Conservation (phyloP, 1,139 yeast genomes). For the Suhomyces terraborum region DNA sequence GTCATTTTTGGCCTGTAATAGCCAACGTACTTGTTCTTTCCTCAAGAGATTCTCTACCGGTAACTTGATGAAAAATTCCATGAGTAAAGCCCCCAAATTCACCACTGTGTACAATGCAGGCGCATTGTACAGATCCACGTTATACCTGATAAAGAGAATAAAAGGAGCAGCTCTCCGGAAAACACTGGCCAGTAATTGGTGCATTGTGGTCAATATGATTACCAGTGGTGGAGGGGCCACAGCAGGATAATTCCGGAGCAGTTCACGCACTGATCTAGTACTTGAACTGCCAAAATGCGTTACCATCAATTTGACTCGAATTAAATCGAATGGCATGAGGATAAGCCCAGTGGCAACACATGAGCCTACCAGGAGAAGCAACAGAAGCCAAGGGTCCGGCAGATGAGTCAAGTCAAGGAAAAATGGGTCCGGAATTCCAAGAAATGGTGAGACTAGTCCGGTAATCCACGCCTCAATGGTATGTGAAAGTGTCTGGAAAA, state of each 20-base stretch:
- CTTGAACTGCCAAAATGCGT: constrained; percentile 46
- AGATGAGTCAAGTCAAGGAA: constrained; percentile 83
- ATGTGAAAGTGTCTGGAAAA: constrained; percentile 71
- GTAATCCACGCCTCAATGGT: constrained; percentile 92
- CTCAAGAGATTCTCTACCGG: constrained; percentile 87
- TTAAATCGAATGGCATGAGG: constrained; percentile 79
- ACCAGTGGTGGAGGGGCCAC: constrained; percentile 56
- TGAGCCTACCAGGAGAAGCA: constrained; percentile 69
- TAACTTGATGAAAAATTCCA: constrained; percentile 72
- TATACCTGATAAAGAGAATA: constrained; percentile 61
- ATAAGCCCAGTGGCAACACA: constrained; percentile 74
- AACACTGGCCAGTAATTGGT: constrained; percentile 62
- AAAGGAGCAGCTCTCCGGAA: constrained; percentile 76
- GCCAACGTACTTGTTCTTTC: constrained; percentile 75
- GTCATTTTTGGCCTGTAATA: constrained; percentile 45
- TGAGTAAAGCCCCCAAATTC: constrained; percentile 58
- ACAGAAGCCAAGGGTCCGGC: constrained; percentile 69
- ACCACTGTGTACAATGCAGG: constrained; percentile 57
- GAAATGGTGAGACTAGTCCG: constrained; percentile 78
- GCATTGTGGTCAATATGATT: constrained; percentile 58
- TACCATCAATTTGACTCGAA: constrained; percentile 73
- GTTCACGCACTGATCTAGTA: constrained; percentile 43
- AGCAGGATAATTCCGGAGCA: constrained; percentile 43
- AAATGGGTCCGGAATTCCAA: constrained; percentile 89
- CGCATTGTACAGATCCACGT: constrained; percentile 67